Conservation (phyloP, 805 yeast genomes). For the Metschnikowia gelsemii region DNA sequence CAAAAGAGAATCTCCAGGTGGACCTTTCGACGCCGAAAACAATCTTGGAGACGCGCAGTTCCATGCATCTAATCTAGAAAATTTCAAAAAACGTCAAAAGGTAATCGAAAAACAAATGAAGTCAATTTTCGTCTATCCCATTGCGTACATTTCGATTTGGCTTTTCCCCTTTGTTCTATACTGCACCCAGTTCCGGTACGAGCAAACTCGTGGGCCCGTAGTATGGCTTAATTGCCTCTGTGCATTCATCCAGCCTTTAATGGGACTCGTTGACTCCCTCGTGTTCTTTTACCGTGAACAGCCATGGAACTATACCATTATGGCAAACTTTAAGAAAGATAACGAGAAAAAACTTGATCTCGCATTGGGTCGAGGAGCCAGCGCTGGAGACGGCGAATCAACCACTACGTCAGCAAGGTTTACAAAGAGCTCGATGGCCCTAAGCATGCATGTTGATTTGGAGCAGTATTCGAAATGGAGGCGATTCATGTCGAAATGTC, state of each 20-base stretch:
- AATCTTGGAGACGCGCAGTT: conserved; percentile 38
- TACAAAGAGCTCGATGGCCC: conserved; percentile 30
- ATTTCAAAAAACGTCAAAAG: conserved; percentile 60
- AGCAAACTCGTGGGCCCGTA: conserved; percentile 48
- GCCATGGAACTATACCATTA: conserved; percentile 65
- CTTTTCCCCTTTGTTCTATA: conserved; percentile 71
- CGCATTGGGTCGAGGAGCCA: conserved; percentile 5
- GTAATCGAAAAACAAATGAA: conserved; percentile 76
- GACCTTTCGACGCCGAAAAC: conserved; percentile 22
- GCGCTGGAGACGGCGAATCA: conserved; percentile 23
- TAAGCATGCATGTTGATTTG: conserved; percentile 30
- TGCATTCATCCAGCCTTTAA: conserved; percentile 78
- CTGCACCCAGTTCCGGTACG: conserved; percentile 53
- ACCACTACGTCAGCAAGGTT: conserved; percentile 27
- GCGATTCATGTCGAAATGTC: conserved; percentile 30
- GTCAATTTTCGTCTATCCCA: conserved; percentile 78
- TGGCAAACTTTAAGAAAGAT: conserved; percentile 39
- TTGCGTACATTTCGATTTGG: conserved; percentile 81
- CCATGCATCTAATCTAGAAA: conserved; percentile 59
- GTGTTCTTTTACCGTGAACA: conserved; percentile 76
- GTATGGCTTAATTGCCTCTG: conserved; percentile 65
- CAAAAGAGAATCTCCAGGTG: conserved; percentile 8
- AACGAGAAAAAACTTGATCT: conserved; percentile 29
- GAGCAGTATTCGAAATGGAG: conserved; percentile 41
- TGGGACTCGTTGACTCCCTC: conserved; percentile 71